These are phyloP conservation scores for Cryptomeria japonica DNA, from an alignment of 75 land plant species.

Conservation along the genomic window DNA sequence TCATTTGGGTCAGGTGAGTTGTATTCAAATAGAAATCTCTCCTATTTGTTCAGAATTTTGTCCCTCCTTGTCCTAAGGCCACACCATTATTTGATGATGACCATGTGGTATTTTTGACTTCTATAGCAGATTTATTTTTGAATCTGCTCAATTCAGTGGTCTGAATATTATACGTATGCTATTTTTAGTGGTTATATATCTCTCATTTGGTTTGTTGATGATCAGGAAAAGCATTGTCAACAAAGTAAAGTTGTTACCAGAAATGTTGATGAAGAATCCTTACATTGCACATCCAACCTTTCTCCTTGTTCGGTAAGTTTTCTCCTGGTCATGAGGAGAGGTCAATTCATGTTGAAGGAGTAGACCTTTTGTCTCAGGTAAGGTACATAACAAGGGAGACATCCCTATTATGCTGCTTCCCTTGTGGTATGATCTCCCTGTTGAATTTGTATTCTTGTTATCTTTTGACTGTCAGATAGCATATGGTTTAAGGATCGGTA, in stretches of 20 bases:
- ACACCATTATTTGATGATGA: neutral
- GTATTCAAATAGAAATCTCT: neutral
- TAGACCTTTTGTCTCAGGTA: neutral
- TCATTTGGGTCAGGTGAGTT: neutral
- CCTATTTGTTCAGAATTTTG: neutral
- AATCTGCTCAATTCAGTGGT: neutral
- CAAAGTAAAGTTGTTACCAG: neutral
- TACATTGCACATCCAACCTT: too few relatives aligned
- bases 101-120: neutral
- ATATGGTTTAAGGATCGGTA: neutral
- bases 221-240: neutral
- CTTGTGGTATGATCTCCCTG: too few relatives aligned
- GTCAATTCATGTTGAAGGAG: neutral
- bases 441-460: neutral
- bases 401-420: neutral
- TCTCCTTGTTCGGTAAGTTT: too few relatives aligned
- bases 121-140: neutral
- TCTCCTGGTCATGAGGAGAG: neutral
- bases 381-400: neutral
- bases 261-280: neutral
- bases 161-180: neutral
- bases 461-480: too few relatives aligned
- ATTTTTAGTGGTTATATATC: neutral
- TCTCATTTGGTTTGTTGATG: slow-evolving; percentile 5
- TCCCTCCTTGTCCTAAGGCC: neutral